phyloP scores from a whole-genome alignment of 495 filamentous ascomycete species.

The Penicillium psychrofluorescens region DNA sequence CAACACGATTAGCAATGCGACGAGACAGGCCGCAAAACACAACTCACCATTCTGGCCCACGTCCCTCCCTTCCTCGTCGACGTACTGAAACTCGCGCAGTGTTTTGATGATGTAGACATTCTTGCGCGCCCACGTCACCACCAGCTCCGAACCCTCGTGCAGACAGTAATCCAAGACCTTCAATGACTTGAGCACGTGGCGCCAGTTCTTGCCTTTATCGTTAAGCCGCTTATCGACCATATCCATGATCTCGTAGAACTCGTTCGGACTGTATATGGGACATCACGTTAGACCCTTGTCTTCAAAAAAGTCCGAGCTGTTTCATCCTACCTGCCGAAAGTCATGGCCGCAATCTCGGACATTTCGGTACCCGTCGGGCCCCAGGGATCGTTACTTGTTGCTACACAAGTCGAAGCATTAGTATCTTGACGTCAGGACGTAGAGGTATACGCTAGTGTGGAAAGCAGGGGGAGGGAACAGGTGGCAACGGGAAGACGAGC shows the following conservation, averaged over 20 bases:
- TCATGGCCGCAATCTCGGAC: slow-evolving; percentile 96
- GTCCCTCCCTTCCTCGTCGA: slow-evolving; percentile 90
- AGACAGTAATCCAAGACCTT: slow-evolving; percentile 98
- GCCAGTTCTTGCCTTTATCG: slow-evolving; percentile 99
- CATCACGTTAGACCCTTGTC: slow-evolving; percentile 8
- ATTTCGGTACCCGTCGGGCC: slow-evolving; percentile 97
- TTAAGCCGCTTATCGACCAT: slow-evolving; percentile 99
- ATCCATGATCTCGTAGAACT: slow-evolving; percentile 99
- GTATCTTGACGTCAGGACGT: neutral
- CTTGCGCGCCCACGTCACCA: slow-evolving; percentile 96
- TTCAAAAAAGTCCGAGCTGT: neutral
- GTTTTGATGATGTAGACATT: slow-evolving; percentile 99
- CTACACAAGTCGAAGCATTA: slow-evolving; percentile 35
- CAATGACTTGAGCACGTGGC: slow-evolving; percentile 94
- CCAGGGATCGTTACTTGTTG: slow-evolving; percentile 99
- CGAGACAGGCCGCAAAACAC: neutral
- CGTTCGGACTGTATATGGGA: slow-evolving; percentile 59
- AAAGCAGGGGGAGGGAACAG: neutral
- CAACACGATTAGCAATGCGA: neutral
- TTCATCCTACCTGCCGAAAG: slow-evolving; percentile 79
- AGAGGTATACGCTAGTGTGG: too few relatives aligned
- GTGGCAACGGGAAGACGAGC: neutral
- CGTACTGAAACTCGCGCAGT: slow-evolving; percentile 88
- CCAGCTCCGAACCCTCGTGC: slow-evolving; percentile 92
- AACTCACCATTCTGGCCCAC: slow-evolving; percentile 86